Percentiles rank a stretch among this genome's conserved stretches.
Evolutionary conservation across 78 protist species (phyloP).

Genomic region (Polysphondylium violaceum): DNA sequence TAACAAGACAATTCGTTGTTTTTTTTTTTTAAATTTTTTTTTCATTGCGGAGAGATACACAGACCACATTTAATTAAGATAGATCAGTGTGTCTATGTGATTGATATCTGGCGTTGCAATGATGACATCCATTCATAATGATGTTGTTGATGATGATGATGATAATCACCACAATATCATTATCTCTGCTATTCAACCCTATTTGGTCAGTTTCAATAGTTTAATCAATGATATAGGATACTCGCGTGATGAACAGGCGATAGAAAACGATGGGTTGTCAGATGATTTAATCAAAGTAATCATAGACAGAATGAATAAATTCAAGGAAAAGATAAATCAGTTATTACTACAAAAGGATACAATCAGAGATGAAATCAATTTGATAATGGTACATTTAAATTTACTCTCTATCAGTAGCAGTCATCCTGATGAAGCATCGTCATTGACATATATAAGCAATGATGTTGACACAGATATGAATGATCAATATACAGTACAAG

Average conservation of each 20-base stretch:
- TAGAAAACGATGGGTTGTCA: background rate
- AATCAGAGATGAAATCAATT: background rate
- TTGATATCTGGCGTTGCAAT: no score
- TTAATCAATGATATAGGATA: background rate
- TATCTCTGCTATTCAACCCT: background rate
- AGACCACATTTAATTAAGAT: no score
- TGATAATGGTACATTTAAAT: background rate
- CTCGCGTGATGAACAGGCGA: background rate
- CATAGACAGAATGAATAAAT: background rate
- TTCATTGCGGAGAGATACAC: no score
- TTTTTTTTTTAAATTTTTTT: no score
- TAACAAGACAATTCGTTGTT: no score
- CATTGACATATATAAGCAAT: no score
- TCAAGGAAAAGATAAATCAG: background rate
- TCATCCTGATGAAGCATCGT: no score
- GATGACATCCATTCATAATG: no score
- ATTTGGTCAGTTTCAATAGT: background rate
- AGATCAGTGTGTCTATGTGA: no score
- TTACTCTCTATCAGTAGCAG: background rate
- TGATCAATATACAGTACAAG: background rate
- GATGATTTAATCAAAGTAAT: conserved; percentile 7
- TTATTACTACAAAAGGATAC: background rate
- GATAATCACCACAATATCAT: background rate
- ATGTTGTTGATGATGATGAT: background rate
- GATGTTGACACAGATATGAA: background rate